Conservation (phyloP, 805 yeast species). For the Saturnispora besseyi region DNA sequence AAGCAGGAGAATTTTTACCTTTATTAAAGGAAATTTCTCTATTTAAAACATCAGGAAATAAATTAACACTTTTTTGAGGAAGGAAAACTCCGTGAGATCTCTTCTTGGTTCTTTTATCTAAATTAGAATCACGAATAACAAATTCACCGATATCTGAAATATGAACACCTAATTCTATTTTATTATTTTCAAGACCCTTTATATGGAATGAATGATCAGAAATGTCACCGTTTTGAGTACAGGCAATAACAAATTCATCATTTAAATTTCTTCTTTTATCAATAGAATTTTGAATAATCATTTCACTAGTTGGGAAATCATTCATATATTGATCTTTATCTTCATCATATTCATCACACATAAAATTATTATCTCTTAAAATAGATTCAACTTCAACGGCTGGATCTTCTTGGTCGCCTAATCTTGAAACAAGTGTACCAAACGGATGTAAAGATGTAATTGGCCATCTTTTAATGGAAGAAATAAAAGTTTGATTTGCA, state of each 20-base stretch:
- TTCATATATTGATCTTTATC: conserved; percentile 23
- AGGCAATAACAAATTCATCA: conserved; percentile 55
- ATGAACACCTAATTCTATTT: conserved; percentile 79
- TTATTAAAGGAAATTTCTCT: conserved; percentile 53
- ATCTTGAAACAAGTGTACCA: conserved; percentile 81
- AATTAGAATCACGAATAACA: conserved; percentile 59
- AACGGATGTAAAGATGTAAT: conserved; percentile 97
- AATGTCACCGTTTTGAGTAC: conserved; percentile 46
- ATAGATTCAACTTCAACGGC: conserved; percentile 81
- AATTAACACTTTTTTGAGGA: conserved; percentile 62
- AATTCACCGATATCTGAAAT: conserved; percentile 70
- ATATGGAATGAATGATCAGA: conserved; percentile 80
- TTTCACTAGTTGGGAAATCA: conserved; percentile 32
- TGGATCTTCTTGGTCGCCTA: conserved; percentile 73
- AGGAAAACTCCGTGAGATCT: conserved; percentile 83
- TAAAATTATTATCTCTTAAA: conserved; percentile 75
- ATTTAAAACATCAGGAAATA: conserved; percentile 60
- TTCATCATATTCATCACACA: conserved; percentile 72
- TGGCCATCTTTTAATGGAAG: conserved; percentile 98
- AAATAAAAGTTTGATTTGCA: conserved; percentile 76
- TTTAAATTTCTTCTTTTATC: conserved; percentile 43
- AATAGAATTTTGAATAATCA: conserved; percentile 24
- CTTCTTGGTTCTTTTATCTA: conserved; percentile 86
- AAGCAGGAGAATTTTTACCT: conserved; percentile 50
- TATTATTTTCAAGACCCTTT: conserved; percentile 48